These are phyloP conservation scores for Simmondsia chinensis DNA, from an alignment of 148 eudicot genomes.

Conservation along the genomic window DNA sequence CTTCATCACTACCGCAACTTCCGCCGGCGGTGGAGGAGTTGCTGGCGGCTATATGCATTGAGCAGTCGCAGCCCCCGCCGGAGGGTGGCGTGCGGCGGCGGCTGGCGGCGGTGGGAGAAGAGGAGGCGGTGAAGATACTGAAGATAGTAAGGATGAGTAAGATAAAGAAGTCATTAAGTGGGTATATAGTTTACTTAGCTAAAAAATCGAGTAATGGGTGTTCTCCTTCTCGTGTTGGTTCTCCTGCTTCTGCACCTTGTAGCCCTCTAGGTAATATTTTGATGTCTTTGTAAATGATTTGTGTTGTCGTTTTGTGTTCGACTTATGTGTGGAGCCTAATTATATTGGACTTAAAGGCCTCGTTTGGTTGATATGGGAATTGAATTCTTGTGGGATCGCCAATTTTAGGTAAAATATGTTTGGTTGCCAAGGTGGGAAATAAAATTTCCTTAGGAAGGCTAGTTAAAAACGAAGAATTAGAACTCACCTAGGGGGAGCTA, in stretches of 20 bases:
- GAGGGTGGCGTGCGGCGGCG: slow-evolving; percentile 2
- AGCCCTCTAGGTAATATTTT: slow-evolving; percentile 7
- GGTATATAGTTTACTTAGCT: slow-evolving; percentile 13
- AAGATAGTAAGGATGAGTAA: background rate
- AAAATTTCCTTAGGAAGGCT: too few relatives aligned
- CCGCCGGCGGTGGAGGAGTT: slow-evolving; percentile 16
- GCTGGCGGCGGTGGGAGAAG: slow-evolving; percentile 27
- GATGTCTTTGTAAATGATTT: background rate
- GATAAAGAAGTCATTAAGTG: slow-evolving; percentile 7
- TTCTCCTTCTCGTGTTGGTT: slow-evolving; percentile 3
- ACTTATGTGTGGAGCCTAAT: background rate
- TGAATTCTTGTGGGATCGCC: too few relatives aligned
- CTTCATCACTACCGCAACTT: background rate
- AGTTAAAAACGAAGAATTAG: too few relatives aligned
- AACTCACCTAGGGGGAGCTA: too few relatives aligned
- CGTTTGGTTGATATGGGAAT: too few relatives aligned
- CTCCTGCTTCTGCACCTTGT: background rate
- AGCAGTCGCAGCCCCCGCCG: slow-evolving; percentile 19
- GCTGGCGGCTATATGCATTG: slow-evolving; percentile 12
- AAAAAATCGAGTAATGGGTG: background rate
- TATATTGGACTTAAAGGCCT: too few relatives aligned
- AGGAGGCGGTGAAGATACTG: slow-evolving; percentile 10
- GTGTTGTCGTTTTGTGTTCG: background rate
- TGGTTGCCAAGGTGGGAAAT: too few relatives aligned
- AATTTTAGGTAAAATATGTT: too few relatives aligned